Base-by-base conservation (phyloP, 1,139 yeast genomes). In the Williopsis jadinii region DNA sequence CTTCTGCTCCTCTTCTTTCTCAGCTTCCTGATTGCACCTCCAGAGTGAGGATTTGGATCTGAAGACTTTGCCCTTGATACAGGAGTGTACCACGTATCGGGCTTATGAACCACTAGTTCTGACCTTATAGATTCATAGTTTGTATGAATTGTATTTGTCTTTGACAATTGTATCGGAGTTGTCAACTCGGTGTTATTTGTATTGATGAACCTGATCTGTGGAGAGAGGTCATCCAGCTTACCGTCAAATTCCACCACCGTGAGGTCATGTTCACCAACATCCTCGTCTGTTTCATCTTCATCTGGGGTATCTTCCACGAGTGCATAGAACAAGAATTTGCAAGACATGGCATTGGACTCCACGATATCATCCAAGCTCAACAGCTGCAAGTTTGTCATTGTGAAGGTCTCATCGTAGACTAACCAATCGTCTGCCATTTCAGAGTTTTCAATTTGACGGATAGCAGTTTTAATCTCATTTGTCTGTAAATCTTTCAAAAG, bases 341-440 rank as follows among this genome's bases (percentile, higher is more conserved):
- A 53, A 30, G 51, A 50, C 36, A 51, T 52, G 33, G 59, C 43
- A 10, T 42, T 59, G 28, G 50, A 43, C 24, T 56, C 63, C 31
- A 62, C 44, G 24, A 66, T 50, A 32, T 64, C 68, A 14, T 57
- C 56, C 24, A 65, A 45, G 2, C 62, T 52, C 24, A 64, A 47
- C 38, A 66, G 55, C 39, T 62, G 65, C 31, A 64, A 43, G 43
- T 66, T 64, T 29, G 58, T 50, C 58, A 64, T 53, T 6, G 65
- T 58, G 41, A 64, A 66, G 5, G 54, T 50, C 5, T 61, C 55
- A 48, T 66, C 70, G 41, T 65, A 66, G 2, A 65, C 48, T 11
- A 65, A 48, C 70, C 70, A 66, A 42, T 65, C 68, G 41, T 64
- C 69, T 14, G 57, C 56, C 34, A 59, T 54, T 28, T 53, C 52